These are phyloP conservation scores for Boletus fagicola DNA, from an alignment of 768 basidiomycete genomes.

Conservation along the genomic window DNA sequence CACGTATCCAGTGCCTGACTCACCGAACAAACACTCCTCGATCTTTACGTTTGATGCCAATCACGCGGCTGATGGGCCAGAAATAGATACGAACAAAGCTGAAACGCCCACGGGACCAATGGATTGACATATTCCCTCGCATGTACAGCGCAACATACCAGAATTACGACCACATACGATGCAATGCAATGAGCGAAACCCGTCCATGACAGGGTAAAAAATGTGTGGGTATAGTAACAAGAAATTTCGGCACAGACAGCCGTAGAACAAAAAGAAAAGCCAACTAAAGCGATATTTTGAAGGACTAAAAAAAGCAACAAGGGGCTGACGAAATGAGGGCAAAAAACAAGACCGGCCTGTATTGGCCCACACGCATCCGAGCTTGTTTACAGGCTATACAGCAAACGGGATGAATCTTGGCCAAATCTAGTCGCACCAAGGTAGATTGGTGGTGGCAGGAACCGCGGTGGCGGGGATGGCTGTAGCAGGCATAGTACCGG, in stretches of 20 bases:
- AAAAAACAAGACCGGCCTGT: constrained; percentile 31
- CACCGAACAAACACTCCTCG: too few relatives aligned
- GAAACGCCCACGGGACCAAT: constrained; percentile 18
- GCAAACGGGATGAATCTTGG: background rate
- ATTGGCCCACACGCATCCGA: constrained; percentile 14
- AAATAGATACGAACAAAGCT: too few relatives aligned
- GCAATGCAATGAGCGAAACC: constrained; percentile 10
- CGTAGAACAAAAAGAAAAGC: constrained; percentile 1
- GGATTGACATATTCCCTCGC: constrained; percentile 14
- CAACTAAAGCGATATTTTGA: constrained; percentile 3
- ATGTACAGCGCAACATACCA: constrained; percentile 27
- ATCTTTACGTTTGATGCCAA: background rate
- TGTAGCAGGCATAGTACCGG: constrained; percentile 29
- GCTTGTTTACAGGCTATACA: constrained; percentile 3
- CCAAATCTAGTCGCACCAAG: constrained; percentile 47
- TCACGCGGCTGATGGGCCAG: background rate
- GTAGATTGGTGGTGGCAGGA: constrained; percentile 35
- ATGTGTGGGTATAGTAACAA: constrained; percentile 26
- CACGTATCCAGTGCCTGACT: background rate
- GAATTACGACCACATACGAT: constrained; percentile 27
- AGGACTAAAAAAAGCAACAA: background rate
- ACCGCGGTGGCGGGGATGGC: constrained; percentile 35
- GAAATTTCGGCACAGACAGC: background rate
- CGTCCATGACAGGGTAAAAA: constrained; percentile 3
- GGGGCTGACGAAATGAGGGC: background rate